Conservation (phyloP, 73 alveolate genomes). For the Paramecium tetraurelia region DNA sequence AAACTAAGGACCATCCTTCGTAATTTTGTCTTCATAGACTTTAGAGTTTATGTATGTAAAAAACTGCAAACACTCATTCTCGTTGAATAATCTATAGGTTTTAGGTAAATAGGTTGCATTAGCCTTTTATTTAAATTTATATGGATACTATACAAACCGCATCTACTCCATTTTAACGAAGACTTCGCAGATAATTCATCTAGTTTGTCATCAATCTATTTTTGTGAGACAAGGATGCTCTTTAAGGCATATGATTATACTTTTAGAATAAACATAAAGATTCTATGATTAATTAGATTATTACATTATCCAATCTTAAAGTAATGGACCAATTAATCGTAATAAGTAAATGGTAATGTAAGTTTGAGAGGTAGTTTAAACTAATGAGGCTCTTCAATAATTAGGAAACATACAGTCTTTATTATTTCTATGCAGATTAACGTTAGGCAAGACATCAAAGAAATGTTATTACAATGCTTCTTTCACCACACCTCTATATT, state of each 20-base stretch:
- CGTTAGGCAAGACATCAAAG: slow-evolving; percentile 15
- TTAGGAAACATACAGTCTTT: background rate
- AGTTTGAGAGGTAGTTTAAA: background rate
- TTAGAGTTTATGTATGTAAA: slow-evolving; percentile 15
- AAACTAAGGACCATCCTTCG: slow-evolving; percentile 36
- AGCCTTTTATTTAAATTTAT: background rate
- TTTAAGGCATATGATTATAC: slow-evolving; percentile 5
- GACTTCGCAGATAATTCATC: background rate
- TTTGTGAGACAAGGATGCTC: slow-evolving; percentile 24
- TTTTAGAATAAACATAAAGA: slow-evolving; percentile 8
- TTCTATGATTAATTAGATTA: background rate
- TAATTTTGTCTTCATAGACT: background rate
- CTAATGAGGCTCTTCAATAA: background rate
- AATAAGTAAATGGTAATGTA: slow-evolving; percentile 25
- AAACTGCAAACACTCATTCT: slow-evolving; percentile 27
- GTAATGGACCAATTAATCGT: background rate
- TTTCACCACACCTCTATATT: background rate
- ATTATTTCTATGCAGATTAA: background rate
- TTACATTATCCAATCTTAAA: slow-evolving; percentile 2
- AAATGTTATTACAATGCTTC: background rate
- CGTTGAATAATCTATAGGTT: slow-evolving; percentile 46
- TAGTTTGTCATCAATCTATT: background rate
- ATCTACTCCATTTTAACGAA: background rate
- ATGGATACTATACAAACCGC: background rate
- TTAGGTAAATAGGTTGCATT: slow-evolving; percentile 56